A percentile compares a stretch with the other conserved stretches of the same genome.
Conservation (phyloP, 352 stramenopile species). For the Thalassiosira sp. region DNA sequence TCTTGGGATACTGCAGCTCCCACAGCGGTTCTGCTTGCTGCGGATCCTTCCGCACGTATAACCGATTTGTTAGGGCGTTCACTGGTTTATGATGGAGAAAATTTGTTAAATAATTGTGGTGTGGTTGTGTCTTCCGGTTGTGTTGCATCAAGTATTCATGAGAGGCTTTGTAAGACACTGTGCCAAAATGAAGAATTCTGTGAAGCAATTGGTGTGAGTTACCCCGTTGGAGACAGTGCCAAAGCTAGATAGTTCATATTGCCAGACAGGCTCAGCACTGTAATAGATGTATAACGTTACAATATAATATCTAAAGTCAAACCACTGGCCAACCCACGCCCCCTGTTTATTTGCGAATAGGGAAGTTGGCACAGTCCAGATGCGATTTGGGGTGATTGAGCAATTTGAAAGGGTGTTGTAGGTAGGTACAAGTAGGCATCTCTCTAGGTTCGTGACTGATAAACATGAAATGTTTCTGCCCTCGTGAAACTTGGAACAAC, state of each 20-base stretch:
- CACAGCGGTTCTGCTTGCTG: slow-evolving; percentile 25
- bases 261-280: not conserved
- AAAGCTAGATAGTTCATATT: slow-evolving; percentile 4
- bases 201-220: slow-evolving; percentile 19
- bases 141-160: slow-evolving; percentile 31
- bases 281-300: not conserved
- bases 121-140: slow-evolving; percentile 33
- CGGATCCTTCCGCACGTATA: slow-evolving; percentile 23
- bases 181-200: slow-evolving; percentile 23
- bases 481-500: too few relatives aligned
- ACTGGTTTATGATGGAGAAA: slow-evolving; percentile 34
- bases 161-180: slow-evolving; percentile 27
- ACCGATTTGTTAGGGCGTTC: slow-evolving; percentile 37
- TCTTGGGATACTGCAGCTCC: slow-evolving; percentile 42
- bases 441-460: too few relatives aligned
- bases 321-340: too few relatives aligned
- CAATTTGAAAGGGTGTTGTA: too few relatives aligned
- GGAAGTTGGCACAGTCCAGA: too few relatives aligned
- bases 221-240: not conserved
- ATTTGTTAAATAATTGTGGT: slow-evolving; percentile 34
- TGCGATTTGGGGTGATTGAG: too few relatives aligned
- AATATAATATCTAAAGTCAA: too few relatives aligned
- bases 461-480: too few relatives aligned
- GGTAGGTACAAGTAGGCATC: too few relatives aligned
- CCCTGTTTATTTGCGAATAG: too few relatives aligned